phyloP scores from a whole-genome alignment of 2,329 filamentous ascomycete genomes.

The Fusarium sp. region DNA sequence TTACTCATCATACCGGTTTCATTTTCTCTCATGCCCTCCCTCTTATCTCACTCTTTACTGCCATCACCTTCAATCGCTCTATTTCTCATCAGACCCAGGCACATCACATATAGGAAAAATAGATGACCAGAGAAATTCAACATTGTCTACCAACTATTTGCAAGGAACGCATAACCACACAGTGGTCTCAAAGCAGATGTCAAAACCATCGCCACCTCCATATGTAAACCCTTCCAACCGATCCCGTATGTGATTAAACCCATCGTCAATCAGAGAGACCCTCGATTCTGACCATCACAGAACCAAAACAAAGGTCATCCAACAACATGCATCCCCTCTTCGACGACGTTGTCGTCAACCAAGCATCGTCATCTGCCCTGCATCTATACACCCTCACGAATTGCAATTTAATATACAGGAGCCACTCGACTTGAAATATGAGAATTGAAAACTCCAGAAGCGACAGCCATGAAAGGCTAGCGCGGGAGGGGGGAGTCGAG shows the following conservation, averaged over 20 bases:
- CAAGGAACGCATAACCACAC: constrained; percentile 6
- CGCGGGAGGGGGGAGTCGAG: background rate
- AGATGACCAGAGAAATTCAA: background rate
- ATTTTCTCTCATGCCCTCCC: background rate
- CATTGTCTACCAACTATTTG: constrained; percentile 17
- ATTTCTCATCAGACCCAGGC: background rate
- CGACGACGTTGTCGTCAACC: constrained; percentile 2
- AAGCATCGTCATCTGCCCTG: background rate
- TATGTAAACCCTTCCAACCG: constrained; percentile 16
- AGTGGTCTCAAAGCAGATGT: constrained; percentile 6
- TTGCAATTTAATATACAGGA: constrained; percentile 38
- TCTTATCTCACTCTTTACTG: background rate
- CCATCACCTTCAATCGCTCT: background rate
- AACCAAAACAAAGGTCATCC: background rate
- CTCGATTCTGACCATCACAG: background rate
- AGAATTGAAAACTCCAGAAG: constrained; percentile 1
- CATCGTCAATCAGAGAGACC: background rate
- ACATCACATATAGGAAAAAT: background rate
- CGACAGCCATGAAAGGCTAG: background rate
- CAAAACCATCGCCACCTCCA: constrained; percentile 8
- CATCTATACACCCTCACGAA: constrained; percentile 3
- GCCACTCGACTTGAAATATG: background rate
- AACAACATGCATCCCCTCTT: constrained; percentile 1
- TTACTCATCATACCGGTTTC: background rate
- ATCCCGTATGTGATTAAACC: constrained; percentile 22